Percentiles rank a stretch among this genome's conserved stretches.
These are phyloP conservation scores for Daldinia loculata DNA, from an alignment of 495 filamentous ascomycete genomes.

Conservation along the genomic window DNA sequence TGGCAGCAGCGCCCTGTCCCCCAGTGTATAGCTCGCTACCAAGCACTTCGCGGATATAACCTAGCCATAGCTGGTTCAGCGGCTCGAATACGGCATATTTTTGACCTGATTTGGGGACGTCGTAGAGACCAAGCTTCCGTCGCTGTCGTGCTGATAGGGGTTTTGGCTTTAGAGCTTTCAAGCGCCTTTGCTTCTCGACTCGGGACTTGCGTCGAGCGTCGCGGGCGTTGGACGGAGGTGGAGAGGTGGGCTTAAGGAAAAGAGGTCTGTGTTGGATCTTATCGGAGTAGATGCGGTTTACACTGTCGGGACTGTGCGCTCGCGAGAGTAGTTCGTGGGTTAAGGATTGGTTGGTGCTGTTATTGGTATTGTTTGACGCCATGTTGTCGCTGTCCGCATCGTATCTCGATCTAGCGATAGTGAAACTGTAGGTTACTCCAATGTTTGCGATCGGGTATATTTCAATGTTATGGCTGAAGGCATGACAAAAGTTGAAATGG, in stretches of 20 bases:
- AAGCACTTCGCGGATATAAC: constrained; percentile 82
- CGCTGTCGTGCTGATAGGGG: constrained; percentile 85
- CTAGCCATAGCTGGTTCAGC: constrained; percentile 79
- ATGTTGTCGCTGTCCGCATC: constrained; percentile 1
- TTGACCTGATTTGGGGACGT: constrained; percentile 70
- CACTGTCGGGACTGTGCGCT: constrained; percentile 76
- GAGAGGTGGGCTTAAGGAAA: constrained; percentile 75
- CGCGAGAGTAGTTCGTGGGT: constrained; percentile 74
- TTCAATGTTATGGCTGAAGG: background rate
- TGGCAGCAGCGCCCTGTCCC: constrained; percentile 61
- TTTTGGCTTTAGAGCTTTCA: constrained; percentile 69
- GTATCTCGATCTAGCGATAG: background rate
- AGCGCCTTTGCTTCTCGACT: constrained; percentile 65
- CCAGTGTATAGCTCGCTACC: constrained; percentile 57
- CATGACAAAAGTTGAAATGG: background rate
- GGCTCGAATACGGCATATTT: constrained; percentile 81
- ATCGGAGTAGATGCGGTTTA: constrained; percentile 75
- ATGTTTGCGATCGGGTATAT: no score
- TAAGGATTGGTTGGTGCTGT: constrained; percentile 53
- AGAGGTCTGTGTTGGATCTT: constrained; percentile 86
- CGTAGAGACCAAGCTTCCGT: constrained; percentile 73
- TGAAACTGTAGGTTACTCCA: no score
- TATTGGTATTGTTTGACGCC: constrained; percentile 31
- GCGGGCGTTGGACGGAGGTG: constrained; percentile 70
- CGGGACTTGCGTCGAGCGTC: constrained; percentile 65